Evolutionary conservation across 73 alveolate species (phyloP), one percentile per base, ranked within the genome.

Genomic region (Stentor roeselii): DNA sequence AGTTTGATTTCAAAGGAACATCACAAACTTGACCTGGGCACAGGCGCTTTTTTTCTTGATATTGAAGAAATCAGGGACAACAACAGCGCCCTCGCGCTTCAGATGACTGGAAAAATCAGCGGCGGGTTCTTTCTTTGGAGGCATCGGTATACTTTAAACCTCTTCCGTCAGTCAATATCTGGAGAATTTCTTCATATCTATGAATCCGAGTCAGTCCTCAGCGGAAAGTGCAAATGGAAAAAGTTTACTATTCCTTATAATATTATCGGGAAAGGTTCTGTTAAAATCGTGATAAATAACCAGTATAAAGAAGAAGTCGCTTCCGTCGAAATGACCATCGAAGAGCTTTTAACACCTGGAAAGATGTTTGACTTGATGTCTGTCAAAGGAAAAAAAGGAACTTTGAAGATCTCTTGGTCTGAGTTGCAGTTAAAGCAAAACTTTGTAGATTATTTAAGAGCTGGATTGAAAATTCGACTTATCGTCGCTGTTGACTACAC

Each of bases 401-500:
- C 39, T 76, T 41, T 76, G n/a, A 30, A 76, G 2, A 38, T 76
- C 1, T n/a, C 60, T 1, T 1, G 74, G 35, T 37, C 84, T n/a
- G n/a, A 21, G 0, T 27, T 76, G 35, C 11, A 1, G 6, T 14
- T 15, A 39, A 21, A 76, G 2, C 59, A 37, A 30, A 21, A 84
- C 32, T 94, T 92, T 78, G 60, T 94, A 34, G 98, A 94, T 74
- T 94, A 92, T 90, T 75, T 94, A 32, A 78, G 93, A 41, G 94
- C 95, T 6, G 97, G 97, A 42, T 85, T 91, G 82, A 88, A 86
- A 85, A 92, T 94, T 36, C 92, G 92, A 84, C 84, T 94, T 74
- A 86, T 92, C 37, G 90, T 92, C n/a, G 98, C 94, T 15, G 74
- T 94, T 3, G 98, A 94, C 85, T 94, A 86, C 59, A 94, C 98